phyloP scores from a whole-genome alignment of 2,329 filamentous ascomycete species.

The Aspergillus japonicus region DNA sequence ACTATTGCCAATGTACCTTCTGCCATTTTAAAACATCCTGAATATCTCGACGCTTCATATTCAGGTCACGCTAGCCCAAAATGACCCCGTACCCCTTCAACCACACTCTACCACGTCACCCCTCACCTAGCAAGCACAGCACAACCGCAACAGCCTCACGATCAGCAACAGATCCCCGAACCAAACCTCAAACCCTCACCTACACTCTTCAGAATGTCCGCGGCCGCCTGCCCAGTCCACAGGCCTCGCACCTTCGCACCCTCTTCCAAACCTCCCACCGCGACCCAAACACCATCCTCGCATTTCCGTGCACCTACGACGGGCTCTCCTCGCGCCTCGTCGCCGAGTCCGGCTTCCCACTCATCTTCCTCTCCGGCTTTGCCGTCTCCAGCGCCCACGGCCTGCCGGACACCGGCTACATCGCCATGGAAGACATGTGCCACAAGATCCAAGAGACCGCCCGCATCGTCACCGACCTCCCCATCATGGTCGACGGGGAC shows the following conservation, averaged over 20 bases:
- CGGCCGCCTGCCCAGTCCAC: slow-evolving; percentile 39
- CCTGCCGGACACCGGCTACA: slow-evolving; percentile 51
- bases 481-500: slow-evolving; percentile 49
- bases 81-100: not conserved
- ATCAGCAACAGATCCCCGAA: not conserved
- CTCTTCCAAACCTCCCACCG: slow-evolving; percentile 37
- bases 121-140: not conserved
- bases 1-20: no score
- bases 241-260: slow-evolving; percentile 35
- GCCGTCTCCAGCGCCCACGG: slow-evolving; percentile 43
- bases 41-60: not conserved
- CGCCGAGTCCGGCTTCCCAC: slow-evolving; percentile 49
- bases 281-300: slow-evolving; percentile 47
- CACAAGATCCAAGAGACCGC: slow-evolving; percentile 47
- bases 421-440: slow-evolving; percentile 49
- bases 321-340: slow-evolving; percentile 46
- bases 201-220: slow-evolving; percentile 31
- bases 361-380: slow-evolving; percentile 48
- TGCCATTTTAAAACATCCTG: no score
- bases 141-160: not conserved
- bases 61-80: not conserved
- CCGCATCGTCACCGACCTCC: slow-evolving; percentile 34
- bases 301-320: slow-evolving; percentile 47
- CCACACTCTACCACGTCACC: not conserved
- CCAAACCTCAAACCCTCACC: not conserved